A percentile compares a stretch with the other conserved stretches of the same genome.
phyloP scores from a whole-genome alignment of 345 rosid species.

The Laguncularia racemosa region DNA sequence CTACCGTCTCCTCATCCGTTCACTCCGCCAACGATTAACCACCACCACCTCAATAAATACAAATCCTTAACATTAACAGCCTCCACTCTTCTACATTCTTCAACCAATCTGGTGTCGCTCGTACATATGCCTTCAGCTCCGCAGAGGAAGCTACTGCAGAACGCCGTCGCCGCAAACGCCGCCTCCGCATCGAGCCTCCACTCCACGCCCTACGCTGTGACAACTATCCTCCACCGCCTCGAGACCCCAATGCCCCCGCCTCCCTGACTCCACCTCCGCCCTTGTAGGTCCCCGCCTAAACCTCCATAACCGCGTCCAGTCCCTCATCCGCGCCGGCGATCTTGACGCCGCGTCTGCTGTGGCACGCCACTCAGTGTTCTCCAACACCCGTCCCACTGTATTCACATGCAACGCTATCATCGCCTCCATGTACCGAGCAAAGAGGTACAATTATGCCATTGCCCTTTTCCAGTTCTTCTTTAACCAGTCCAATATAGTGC shows the following conservation, averaged over 20 bases:
- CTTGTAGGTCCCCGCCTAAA: conserved; percentile 82
- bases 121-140: conserved; percentile 65
- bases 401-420: conserved; percentile 96
- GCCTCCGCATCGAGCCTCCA: conserved; percentile 89
- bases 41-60: conserved; percentile 7
- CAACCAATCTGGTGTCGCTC: conserved; percentile 15
- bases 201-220: conserved; percentile 75
- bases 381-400: conserved; percentile 77
- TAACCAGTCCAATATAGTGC: conserved; percentile 69
- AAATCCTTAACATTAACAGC: conserved; percentile 13
- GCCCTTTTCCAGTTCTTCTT: conserved; percentile 74
- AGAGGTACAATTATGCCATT: conserved; percentile 70
- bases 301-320: conserved; percentile 90
- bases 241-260: conserved; percentile 96
- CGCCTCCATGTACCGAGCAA: conserved; percentile 88
- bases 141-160: conserved; percentile 98
- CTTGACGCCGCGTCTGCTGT: conserved; percentile 81
- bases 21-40: conserved; percentile 8
- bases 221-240: conserved; percentile 42
- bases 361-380: conserved; percentile 73
- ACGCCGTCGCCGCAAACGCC: conserved; percentile 85
- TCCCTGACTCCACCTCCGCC: conserved; percentile 78
- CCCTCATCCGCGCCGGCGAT: conserved; percentile 87
- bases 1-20: conserved; percentile 41
- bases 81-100: conserved; percentile 1